Evolutionary conservation across 257 asterid genomes (phyloP).

Genomic region (Solanum medicagineum): DNA sequence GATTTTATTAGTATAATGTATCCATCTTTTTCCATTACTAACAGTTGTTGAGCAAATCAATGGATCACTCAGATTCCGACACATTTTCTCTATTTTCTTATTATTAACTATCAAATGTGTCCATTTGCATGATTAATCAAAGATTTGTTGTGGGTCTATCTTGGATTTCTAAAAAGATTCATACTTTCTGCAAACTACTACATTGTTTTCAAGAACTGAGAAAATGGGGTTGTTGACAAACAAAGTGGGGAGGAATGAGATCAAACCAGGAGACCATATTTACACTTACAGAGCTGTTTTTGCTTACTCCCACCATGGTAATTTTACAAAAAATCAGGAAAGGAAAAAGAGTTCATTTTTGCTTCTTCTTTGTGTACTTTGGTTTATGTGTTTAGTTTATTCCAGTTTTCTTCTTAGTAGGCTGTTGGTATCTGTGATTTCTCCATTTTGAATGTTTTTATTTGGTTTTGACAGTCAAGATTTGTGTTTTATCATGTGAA

Average conservation of each 20-base stretch:
- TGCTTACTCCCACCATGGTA: conserved; percentile 84
- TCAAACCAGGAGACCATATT: conserved; percentile 84
- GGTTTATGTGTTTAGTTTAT: background rate
- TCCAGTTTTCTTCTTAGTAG: background rate
- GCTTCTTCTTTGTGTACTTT: background rate
- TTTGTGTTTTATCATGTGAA: background rate
- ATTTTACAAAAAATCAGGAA: background rate
- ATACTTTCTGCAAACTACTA: background rate
- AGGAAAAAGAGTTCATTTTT: background rate
- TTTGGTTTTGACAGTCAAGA: background rate
- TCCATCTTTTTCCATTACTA: background rate
- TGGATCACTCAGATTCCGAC: conserved; percentile 8
- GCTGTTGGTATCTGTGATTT: background rate
- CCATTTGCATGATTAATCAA: background rate
- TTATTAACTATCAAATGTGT: background rate
- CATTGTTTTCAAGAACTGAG: background rate
- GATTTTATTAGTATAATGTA: background rate
- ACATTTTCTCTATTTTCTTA: background rate
- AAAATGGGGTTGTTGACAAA: conserved; percentile 71
- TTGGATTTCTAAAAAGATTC: background rate
- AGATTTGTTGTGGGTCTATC: background rate
- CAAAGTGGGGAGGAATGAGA: conserved; percentile 52
- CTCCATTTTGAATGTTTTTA: background rate
- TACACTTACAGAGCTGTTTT: conserved; percentile 75
- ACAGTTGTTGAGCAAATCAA: conserved; percentile 11